Base-by-base conservation (phyloP, 2,329 filamentous ascomycete species). In the Fusarium falciforme region DNA sequence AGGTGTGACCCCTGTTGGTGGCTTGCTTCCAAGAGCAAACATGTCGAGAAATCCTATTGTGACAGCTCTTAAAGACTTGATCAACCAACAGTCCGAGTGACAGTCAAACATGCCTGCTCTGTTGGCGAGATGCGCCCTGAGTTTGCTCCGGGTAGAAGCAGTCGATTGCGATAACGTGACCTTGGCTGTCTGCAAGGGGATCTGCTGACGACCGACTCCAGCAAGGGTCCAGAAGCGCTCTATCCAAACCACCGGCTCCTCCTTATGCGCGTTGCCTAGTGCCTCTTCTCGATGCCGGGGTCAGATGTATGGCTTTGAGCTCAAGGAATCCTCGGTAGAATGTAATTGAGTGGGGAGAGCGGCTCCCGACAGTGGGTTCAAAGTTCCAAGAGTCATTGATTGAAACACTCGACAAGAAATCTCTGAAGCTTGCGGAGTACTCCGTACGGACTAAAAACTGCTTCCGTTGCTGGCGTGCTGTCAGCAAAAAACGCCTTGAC, bases 121-220 rank as follows among this genome's bases (percentile, higher is more conserved):
- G 63, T 42, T 64, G 57, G 35, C 35, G 66, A 52, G 57, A 52
- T 44, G 22, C 44, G 55, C 49, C n/a, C 40, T 33, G 22, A 44
- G 49, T 64, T 61, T 65, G 64, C 47, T 59, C 65, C 63, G 64
- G 49, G 25, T 60, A 60, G 44, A 55, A 61, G 31, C 63, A 76
- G 66, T 42, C 40, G 35, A 61, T 42, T n/a, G n/a, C 40, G 63
- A 70, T 78, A 78, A 78, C 76, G 76, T 78, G 76, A 78, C 67
- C 42, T 64, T 14, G 17, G 44, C 61, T 68, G 67, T 52, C 76
- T 77, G 76, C 71, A 75, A 74, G 69, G 66, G 64, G 67, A 65
- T 64, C 25, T 55, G 54, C 44, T 38, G 60, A 72, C 38, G 61
- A 65, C 44, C 29, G 60, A 52, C 58, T 61, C 44, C 42, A 64